A percentile compares a stretch with the other conserved stretches of the same genome.
Evolutionary conservation across 441 rosid genomes (phyloP).

Genomic region (Mallotus repandus): DNA sequence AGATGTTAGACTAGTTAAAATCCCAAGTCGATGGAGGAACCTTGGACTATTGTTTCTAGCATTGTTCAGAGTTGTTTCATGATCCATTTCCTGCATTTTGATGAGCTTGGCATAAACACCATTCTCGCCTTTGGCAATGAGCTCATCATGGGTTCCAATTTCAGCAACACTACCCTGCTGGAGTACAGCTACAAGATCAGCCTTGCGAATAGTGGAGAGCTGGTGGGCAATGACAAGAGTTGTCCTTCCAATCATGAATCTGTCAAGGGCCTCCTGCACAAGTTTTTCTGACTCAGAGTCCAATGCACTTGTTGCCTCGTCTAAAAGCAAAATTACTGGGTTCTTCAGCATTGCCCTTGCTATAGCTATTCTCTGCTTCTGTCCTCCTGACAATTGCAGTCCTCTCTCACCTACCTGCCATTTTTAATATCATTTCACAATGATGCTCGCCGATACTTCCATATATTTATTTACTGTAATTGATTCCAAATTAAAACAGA

Average conservation of each 20-base stretch:
- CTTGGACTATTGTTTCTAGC: slow-evolving; percentile 99
- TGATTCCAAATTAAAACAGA: not conserved
- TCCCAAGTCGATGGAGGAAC: slow-evolving; percentile 30
- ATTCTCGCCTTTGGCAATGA: slow-evolving; percentile 81
- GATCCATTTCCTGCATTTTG: slow-evolving; percentile 89
- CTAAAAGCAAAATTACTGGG: slow-evolving; percentile 87
- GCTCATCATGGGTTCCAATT: slow-evolving; percentile 93
- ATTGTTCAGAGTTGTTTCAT: slow-evolving; percentile 87
- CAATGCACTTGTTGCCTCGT: slow-evolving; percentile 99
- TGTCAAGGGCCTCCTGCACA: slow-evolving; percentile 97
- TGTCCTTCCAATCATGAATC: slow-evolving; percentile 98
- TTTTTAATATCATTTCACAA: slow-evolving; percentile 17
- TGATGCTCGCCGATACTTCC: not conserved
- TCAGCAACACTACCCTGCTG: slow-evolving; percentile 96
- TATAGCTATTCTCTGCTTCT: slow-evolving; percentile 96
- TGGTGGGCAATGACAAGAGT: slow-evolving; percentile 97
- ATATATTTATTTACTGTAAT: not conserved
- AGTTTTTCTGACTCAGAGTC: slow-evolving; percentile 98
- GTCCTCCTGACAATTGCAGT: slow-evolving; percentile 94
- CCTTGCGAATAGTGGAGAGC: slow-evolving; percentile 96
- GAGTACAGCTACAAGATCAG: slow-evolving; percentile 95
- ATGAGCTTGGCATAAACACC: slow-evolving; percentile 92
- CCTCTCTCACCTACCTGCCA: slow-evolving; percentile 99
- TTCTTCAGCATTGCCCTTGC: slow-evolving; percentile 98
- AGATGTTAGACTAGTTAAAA: not conserved